Percentiles rank a stretch among this genome's conserved stretches.
Evolutionary conservation across 306 rosid species (phyloP).

Genomic region (Lathyrus oleraceus): DNA sequence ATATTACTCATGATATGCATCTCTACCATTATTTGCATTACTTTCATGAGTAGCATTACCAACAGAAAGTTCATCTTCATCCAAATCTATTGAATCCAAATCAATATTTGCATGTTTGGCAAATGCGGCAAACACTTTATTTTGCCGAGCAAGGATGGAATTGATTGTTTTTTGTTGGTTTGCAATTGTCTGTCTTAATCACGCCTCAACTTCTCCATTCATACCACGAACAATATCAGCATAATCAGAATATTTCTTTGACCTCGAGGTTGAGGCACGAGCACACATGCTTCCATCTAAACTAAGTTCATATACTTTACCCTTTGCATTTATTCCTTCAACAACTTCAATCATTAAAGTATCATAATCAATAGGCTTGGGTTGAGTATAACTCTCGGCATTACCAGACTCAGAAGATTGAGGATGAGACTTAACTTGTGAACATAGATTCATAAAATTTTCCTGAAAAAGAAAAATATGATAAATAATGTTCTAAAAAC

Average conservation of each 20-base stretch:
- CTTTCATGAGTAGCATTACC: not conserved
- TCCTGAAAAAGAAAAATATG: not conserved
- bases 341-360: not conserved
- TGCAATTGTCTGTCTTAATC: not conserved
- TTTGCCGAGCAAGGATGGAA: not conserved
- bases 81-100: not conserved
- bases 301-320: not conserved
- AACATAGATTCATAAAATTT: not conserved
- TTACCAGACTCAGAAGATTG: not conserved
- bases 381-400: not conserved
- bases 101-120: not conserved
- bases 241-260: too few species aligned
- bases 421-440: not conserved
- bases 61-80: not conserved
- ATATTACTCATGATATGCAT: too few species aligned
- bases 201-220: not conserved
- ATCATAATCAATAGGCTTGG: not conserved
- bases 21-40: not conserved
- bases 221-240: not conserved
- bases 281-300: not conserved
- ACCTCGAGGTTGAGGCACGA: too few species aligned
- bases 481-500: too few species aligned
- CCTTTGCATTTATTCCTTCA: not conserved
- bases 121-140: not conserved
- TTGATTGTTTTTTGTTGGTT: not conserved